phyloP scores from a whole-genome alignment of 306 rosid species.

The Quercus ilex region DNA sequence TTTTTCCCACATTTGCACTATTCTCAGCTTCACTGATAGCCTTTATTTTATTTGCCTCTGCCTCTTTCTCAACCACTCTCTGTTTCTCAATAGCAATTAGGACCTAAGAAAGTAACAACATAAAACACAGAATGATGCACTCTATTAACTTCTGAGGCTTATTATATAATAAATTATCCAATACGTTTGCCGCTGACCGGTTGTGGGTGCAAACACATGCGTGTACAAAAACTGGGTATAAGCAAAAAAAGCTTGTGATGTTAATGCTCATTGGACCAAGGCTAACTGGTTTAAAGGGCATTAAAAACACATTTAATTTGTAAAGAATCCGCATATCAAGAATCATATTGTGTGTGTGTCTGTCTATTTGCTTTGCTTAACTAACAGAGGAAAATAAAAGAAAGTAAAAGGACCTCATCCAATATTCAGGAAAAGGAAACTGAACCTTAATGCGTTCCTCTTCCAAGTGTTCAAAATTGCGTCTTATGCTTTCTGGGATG shows the following conservation, averaged over 20 bases:
- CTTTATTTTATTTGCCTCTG: constrained; percentile 76
- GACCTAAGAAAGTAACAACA: constrained; percentile 44
- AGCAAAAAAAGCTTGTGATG: neutral
- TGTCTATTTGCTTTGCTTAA: too few relatives aligned
- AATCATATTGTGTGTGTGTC: too few relatives aligned
- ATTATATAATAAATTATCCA: neutral
- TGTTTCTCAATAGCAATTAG: constrained; percentile 81
- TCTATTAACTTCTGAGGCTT: neutral
- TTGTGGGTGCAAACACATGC: neutral
- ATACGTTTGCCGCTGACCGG: neutral
- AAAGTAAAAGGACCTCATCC: neutral
- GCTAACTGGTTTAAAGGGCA: neutral
- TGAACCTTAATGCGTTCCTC: too few relatives aligned
- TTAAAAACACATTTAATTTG: neutral
- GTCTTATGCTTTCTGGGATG: too few relatives aligned
- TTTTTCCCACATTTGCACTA: constrained; percentile 83
- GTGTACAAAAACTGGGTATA: neutral
- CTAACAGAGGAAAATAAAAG: neutral
- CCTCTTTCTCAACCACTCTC: constrained; percentile 78
- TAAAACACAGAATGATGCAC: neutral
- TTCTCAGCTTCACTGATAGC: constrained; percentile 98
- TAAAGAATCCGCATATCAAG: too few relatives aligned
- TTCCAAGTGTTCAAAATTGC: too few relatives aligned
- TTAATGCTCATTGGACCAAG: neutral
- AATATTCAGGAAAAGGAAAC: neutral